Evolutionary conservation across 768 basidiomycete genomes (phyloP).

Genomic region (Boletus rex-veris): DNA sequence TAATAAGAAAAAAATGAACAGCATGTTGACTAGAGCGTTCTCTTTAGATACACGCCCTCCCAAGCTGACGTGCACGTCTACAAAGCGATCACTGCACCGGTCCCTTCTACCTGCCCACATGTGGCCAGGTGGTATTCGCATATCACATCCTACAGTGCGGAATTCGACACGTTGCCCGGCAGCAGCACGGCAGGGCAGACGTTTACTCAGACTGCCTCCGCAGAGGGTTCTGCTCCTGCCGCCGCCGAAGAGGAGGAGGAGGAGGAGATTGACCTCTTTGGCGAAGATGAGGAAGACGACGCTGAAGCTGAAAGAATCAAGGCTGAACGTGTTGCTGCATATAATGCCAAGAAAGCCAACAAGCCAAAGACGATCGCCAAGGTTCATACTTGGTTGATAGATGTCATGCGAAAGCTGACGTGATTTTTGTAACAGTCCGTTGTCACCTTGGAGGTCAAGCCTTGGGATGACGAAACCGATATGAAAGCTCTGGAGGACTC

Average conservation of each 20-base stretch:
- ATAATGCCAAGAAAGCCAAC: constrained; percentile 88
- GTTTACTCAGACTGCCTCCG: constrained; percentile 52
- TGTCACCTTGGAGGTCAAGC: constrained; percentile 97
- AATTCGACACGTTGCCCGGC: constrained; percentile 77
- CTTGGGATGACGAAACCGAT: constrained; percentile 99
- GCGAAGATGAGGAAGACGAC: constrained; percentile 78
- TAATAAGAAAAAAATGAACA: neutral
- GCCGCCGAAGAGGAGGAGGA: constrained; percentile 50
- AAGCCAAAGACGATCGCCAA: constrained; percentile 89
- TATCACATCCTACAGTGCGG: constrained; percentile 80
- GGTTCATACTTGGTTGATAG: constrained; percentile 39
- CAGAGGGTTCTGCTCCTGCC: constrained; percentile 44
- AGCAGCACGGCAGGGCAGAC: constrained; percentile 78
- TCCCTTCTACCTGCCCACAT: constrained; percentile 63
- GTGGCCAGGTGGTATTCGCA: constrained; percentile 91
- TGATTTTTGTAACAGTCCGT: constrained; percentile 69
- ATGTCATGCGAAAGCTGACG: constrained; percentile 9
- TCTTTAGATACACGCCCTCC: constrained; percentile 76
- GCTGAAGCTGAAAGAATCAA: constrained; percentile 85
- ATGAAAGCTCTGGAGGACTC: constrained; percentile 81
- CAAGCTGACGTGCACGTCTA: constrained; percentile 94
- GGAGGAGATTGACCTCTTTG: constrained; percentile 85
- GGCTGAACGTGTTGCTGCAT: constrained; percentile 89
- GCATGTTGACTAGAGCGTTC: constrained; percentile 8
- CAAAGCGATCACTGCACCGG: constrained; percentile 71